Evolutionary conservation across 345 rosid genomes (phyloP).

Genomic region (Pelargonium nanum): DNA sequence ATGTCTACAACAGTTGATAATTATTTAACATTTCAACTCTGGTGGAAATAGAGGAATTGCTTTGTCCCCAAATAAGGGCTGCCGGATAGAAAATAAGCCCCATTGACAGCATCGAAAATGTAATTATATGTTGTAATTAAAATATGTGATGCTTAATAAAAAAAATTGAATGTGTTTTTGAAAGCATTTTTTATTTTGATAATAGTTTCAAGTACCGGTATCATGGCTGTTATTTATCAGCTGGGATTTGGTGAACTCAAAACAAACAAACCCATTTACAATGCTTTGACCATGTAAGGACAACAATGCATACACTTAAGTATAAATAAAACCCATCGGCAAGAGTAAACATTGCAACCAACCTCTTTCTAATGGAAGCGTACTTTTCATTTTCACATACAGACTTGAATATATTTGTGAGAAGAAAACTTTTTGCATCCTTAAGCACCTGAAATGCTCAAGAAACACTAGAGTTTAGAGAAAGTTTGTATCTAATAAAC

Average conservation of each 20-base stretch:
- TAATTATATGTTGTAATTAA: neutral
- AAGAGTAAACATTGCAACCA: constrained; percentile 4
- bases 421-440: constrained; percentile 81
- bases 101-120: neutral
- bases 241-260: too few species aligned
- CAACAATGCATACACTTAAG: too few species aligned
- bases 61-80: neutral
- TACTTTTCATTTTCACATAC: constrained; percentile 70
- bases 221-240: too few species aligned
- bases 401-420: constrained; percentile 60
- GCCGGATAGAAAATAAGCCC: neutral
- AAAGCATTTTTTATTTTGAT: too few species aligned
- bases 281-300: too few species aligned
- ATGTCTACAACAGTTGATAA: too few species aligned
- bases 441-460: constrained; percentile 54
- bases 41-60: neutral
- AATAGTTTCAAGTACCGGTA: too few species aligned
- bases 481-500: neutral
- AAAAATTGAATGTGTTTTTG: neutral
- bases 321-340: constrained; percentile 6
- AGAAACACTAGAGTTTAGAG: constrained; percentile 2
- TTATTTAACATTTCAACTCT: too few species aligned
- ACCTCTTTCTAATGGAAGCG: constrained; percentile 73
- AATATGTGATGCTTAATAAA: neutral
- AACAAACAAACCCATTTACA: too few species aligned